phyloP scores from a whole-genome alignment of 768 basidiomycete species.

The Phylloporus sp. region DNA sequence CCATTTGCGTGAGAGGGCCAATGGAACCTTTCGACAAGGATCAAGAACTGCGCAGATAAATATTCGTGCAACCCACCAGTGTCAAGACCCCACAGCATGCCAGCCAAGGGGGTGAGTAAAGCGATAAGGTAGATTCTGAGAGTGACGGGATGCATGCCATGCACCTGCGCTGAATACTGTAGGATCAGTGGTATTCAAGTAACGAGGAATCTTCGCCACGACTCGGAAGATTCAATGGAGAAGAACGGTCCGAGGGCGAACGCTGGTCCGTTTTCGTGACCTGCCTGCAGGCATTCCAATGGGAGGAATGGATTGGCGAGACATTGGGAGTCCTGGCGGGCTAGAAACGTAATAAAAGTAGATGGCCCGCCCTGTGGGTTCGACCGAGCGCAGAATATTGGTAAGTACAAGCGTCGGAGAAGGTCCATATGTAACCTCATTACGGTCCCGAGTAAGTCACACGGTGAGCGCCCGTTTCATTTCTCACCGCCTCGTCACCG shows the following conservation, averaged over 20 bases:
- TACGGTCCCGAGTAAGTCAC: too few species aligned
- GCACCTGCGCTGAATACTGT: too few species aligned
- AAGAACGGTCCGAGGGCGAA: too few species aligned
- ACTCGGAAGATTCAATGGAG: background rate
- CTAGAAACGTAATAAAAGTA: background rate
- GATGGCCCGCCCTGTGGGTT: too few species aligned
- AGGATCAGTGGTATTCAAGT: background rate
- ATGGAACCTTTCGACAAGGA: constrained; percentile 27
- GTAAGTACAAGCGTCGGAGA: too few species aligned
- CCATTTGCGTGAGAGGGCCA: constrained; percentile 47
- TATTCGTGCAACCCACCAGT: constrained; percentile 16
- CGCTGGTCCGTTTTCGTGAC: background rate
- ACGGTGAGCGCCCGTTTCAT: background rate
- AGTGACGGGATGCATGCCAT: constrained; percentile 12
- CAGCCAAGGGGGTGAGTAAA: constrained; percentile 23
- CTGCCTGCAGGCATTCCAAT: too few species aligned
- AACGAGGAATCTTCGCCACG: background rate
- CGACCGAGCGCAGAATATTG: too few species aligned
- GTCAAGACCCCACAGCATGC: constrained; percentile 32
- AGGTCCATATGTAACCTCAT: too few species aligned
- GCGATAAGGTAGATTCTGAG: constrained; percentile 26
- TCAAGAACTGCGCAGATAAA: background rate
- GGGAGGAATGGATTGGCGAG: too few species aligned
- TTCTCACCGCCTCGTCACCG: background rate
- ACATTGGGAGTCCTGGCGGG: too few species aligned